Conservation (phyloP, 1,284 basidiomycete genomes). For the Ustilago trichophora region DNA sequence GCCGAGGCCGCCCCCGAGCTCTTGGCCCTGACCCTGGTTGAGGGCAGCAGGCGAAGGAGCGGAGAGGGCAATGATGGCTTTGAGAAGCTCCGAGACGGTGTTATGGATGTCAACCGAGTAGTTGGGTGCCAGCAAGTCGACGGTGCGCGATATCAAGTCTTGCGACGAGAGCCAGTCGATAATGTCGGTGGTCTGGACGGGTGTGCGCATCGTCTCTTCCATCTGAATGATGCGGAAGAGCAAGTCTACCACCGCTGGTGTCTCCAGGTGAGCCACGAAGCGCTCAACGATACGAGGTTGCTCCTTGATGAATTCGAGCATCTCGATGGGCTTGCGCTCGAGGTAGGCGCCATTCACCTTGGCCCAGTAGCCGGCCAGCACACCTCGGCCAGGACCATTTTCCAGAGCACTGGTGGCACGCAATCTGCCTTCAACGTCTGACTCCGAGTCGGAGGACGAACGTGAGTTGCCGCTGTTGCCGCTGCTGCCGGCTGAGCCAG, state of each 20-base stretch:
- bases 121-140: constrained; percentile 83
- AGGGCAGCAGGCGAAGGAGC: constrained; percentile 80
- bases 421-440: constrained; percentile 23
- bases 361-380: constrained; percentile 72
- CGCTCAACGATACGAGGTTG: constrained; percentile 85
- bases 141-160: constrained; percentile 81
- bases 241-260: constrained; percentile 89
- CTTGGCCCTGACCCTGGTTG: constrained; percentile 65
- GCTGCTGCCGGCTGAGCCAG: constrained; percentile 9
- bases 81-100: constrained; percentile 89
- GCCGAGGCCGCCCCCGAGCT: constrained; percentile 45
- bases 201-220: constrained; percentile 79
- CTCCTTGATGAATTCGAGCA: constrained; percentile 87
- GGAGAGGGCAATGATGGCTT: constrained; percentile 92
- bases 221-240: constrained; percentile 90
- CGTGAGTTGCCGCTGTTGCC: constrained; percentile 19
- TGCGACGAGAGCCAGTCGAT: constrained; percentile 90
- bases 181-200: constrained; percentile 74
- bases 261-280: constrained; percentile 85
- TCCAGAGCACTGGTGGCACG: constrained; percentile 56
- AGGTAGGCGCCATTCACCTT: constrained; percentile 89
- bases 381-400: constrained; percentile 68
- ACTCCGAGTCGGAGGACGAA: constrained; percentile 27
- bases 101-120: constrained; percentile 82
- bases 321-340: constrained; percentile 89